Evolutionary conservation across 1,284 basidiomycete species (phyloP).

Genomic region (Polyporus tsugae): DNA sequence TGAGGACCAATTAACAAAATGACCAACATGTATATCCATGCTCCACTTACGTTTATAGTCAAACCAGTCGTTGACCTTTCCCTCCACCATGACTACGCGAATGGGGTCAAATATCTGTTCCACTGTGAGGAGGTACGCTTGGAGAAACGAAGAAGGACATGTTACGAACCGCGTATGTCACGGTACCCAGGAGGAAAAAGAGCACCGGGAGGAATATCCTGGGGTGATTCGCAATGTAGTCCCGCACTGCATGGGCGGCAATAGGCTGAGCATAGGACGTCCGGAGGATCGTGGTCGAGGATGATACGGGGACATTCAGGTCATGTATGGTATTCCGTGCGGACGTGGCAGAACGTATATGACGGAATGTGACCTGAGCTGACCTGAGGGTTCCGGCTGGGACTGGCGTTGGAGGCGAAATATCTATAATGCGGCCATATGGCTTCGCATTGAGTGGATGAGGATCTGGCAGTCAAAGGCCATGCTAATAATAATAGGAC

Average conservation of each 20-base stretch:
- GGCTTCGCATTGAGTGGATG: constrained; percentile 55
- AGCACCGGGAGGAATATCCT: constrained; percentile 86
- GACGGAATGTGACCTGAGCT: constrained; percentile 68
- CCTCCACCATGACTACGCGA: constrained; percentile 85
- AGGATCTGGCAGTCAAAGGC: not conserved
- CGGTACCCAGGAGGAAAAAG: constrained; percentile 86
- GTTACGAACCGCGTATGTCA: constrained; percentile 83
- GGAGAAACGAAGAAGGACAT: constrained; percentile 16
- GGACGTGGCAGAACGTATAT: constrained; percentile 76
- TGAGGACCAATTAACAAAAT: constrained; percentile 3
- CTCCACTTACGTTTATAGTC: constrained; percentile 65
- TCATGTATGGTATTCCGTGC: constrained; percentile 91
- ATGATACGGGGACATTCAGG: constrained; percentile 50
- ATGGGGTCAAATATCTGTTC: constrained; percentile 90
- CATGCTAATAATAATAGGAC: constrained; percentile 32
- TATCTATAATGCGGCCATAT: constrained; percentile 82
- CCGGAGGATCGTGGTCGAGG: constrained; percentile 63
- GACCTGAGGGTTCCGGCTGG: constrained; percentile 76
- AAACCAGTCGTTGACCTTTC: constrained; percentile 86
- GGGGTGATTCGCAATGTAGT: constrained; percentile 90
- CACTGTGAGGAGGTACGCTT: constrained; percentile 3
- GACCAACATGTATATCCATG: constrained; percentile 1
- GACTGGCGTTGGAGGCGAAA: constrained; percentile 68
- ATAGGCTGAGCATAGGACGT: constrained; percentile 79
- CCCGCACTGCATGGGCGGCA: constrained; percentile 80